phyloP scores from a whole-genome alignment of 495 filamentous ascomycete species.

The Sphaerosporella brunnea region DNA sequence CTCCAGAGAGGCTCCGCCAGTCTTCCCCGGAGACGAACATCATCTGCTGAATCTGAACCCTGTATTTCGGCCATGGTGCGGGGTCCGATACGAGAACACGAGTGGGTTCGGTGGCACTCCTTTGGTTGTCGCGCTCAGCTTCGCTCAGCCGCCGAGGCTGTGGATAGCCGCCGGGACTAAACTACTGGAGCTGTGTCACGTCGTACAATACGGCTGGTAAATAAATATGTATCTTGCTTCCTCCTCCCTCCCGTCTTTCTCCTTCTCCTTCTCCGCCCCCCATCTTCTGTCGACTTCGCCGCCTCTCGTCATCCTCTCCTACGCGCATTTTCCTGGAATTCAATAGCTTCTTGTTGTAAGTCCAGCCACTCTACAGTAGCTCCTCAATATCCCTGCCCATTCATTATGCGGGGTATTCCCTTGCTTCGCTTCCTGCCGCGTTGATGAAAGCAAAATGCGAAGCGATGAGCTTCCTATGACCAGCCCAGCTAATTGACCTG shows the following conservation, averaged over 20 bases:
- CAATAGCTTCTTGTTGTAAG: background rate
- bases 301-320: no score
- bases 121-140: no score
- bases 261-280: background rate
- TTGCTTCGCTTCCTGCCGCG: slow-evolving; percentile 40
- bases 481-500: no score
- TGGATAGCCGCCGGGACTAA: no score
- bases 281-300: no score
- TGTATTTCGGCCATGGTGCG: slow-evolving; percentile 38
- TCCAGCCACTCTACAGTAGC: background rate
- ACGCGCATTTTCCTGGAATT: no score
- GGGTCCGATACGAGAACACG: no score
- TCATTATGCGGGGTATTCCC: background rate
- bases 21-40: slow-evolving; percentile 99
- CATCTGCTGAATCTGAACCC: slow-evolving; percentile 97
- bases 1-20: slow-evolving; percentile 69
- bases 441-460: no score
- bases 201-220: no score
- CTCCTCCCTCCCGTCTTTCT: background rate
- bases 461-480: no score
- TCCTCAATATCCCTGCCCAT: background rate
- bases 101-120: no score
- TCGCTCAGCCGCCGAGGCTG: no score
- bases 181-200: background rate
- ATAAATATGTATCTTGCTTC: background rate